Percentiles rank a stretch among this genome's conserved stretches.
Evolutionary conservation across 192 early-diverging fungal genomes (phyloP).

Genomic region (Podila epigama): DNA sequence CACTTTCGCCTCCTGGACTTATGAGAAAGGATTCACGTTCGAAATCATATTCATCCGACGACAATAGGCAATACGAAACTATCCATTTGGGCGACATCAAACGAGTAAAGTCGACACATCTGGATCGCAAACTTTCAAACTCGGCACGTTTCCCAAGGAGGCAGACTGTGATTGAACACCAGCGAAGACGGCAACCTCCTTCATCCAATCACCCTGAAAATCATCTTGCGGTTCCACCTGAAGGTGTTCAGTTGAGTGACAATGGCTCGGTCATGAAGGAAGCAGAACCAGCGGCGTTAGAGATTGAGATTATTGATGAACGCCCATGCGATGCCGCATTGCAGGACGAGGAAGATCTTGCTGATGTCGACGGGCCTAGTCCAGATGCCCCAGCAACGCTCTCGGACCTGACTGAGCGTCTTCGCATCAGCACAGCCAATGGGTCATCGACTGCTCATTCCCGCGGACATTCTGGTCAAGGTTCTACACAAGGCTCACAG

Average conservation of each 20-base stretch:
- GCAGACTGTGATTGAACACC: constrained; percentile 61
- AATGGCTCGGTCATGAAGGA: not conserved
- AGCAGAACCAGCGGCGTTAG: constrained; percentile 23
- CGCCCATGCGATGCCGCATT: not conserved
- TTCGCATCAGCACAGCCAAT: constrained; percentile 25
- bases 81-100: constrained; percentile 64
- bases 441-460: constrained; percentile 1
- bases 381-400: constrained; percentile 37
- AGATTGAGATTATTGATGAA: constrained; percentile 46
- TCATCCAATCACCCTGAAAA: not conserved
- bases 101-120: constrained; percentile 63
- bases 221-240: not conserved
- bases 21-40: constrained; percentile 52
- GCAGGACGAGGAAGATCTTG: constrained; percentile 17
- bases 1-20: constrained; percentile 42
- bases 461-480: constrained; percentile 13
- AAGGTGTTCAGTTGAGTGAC: not conserved
- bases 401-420: constrained; percentile 39
- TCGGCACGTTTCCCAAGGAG: constrained; percentile 58
- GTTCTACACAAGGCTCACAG: constrained; percentile 4
- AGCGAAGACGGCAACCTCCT: constrained; percentile 16
- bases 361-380: constrained; percentile 18
- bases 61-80: constrained; percentile 46
- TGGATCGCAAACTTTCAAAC: constrained; percentile 58
- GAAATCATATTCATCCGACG: constrained; percentile 57